These are phyloP conservation scores for Russula emetica DNA, from an alignment of 768 basidiomycete genomes.

Conservation along the genomic window DNA sequence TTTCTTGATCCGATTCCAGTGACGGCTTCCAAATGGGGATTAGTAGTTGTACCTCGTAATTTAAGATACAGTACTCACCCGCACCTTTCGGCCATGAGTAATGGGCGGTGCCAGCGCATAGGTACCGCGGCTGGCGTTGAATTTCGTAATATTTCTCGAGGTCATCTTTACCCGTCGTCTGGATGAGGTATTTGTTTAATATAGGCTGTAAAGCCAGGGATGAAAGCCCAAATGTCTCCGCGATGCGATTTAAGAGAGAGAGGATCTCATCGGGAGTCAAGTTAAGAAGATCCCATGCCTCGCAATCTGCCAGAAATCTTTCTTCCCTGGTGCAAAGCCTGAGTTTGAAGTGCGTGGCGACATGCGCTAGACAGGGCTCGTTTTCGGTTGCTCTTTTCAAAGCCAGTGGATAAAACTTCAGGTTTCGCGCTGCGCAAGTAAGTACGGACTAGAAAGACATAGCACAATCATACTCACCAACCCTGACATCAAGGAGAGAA, in stretches of 20 bases:
- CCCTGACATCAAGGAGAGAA: conserved; percentile 11
- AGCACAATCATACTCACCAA: conserved; percentile 12
- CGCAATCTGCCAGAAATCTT: conserved; percentile 34
- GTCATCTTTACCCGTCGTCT: conserved; percentile 37
- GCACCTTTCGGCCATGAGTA: conserved; percentile 49
- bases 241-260: conserved; percentile 37
- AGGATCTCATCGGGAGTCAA: conserved; percentile 35
- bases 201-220: conserved; percentile 33
- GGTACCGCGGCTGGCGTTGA: conserved; percentile 30
- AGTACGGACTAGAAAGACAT: neutral
- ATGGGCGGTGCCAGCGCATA: conserved; percentile 38
- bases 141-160: conserved; percentile 32
- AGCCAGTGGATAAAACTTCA: conserved; percentile 46
- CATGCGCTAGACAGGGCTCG: conserved; percentile 33
- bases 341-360: conserved; percentile 36
- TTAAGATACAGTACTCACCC: conserved; percentile 33
- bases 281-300: conserved; percentile 43
- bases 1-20: conserved; percentile 43
- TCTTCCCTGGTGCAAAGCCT: conserved; percentile 30
- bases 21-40: conserved; percentile 34
- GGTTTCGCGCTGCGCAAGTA: conserved; percentile 39
- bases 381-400: conserved; percentile 31
- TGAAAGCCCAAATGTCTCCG: conserved; percentile 36
- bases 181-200: conserved; percentile 36
- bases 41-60: neutral